phyloP scores from a whole-genome alignment of 345 rosid genomes.

The Cochlearia excelsa region DNA sequence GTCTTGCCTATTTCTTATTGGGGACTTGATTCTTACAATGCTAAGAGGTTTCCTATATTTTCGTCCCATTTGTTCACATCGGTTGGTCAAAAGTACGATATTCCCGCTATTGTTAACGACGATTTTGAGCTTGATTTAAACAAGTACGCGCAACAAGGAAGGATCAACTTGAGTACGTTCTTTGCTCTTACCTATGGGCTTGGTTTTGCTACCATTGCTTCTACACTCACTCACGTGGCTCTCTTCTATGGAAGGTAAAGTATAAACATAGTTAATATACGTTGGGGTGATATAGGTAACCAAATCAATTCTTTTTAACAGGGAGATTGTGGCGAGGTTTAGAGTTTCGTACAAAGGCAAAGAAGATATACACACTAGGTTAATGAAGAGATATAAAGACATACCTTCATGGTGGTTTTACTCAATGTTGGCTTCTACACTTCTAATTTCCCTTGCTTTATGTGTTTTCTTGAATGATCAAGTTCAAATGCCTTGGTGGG shows the following conservation, averaged over 20 bases:
- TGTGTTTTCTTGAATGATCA: conserved; percentile 51
- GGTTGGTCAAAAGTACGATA: conserved; percentile 43
- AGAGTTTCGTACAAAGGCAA: conserved; percentile 45
- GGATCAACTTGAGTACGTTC: conserved; percentile 46
- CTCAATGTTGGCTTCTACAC: conserved; percentile 34
- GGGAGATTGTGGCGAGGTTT: no score
- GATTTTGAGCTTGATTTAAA: conserved; percentile 48
- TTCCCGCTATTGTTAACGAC: conserved; percentile 46
- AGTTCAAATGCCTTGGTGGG: conserved; percentile 77
- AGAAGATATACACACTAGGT: conserved; percentile 55
- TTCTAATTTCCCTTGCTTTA: conserved; percentile 43
- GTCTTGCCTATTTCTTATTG: conserved; percentile 45
- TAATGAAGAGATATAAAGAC: conserved; percentile 57
- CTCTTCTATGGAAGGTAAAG: conserved; percentile 63
- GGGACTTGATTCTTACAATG: conserved; percentile 42
- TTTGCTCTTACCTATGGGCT: conserved; percentile 56
- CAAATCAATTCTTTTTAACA: no score
- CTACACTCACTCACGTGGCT: conserved; percentile 55
- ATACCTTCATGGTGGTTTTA: conserved; percentile 66
- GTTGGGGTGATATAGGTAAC: no score
- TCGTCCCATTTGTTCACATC: conserved; percentile 47
- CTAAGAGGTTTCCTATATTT: conserved; percentile 49
- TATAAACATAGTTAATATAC: no score
- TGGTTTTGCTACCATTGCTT: conserved; percentile 53
- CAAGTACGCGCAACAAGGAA: conserved; percentile 42